These are phyloP conservation scores for Tremella mesenterica DNA, from an alignment of 768 basidiomycete species.

Conservation along the genomic window DNA sequence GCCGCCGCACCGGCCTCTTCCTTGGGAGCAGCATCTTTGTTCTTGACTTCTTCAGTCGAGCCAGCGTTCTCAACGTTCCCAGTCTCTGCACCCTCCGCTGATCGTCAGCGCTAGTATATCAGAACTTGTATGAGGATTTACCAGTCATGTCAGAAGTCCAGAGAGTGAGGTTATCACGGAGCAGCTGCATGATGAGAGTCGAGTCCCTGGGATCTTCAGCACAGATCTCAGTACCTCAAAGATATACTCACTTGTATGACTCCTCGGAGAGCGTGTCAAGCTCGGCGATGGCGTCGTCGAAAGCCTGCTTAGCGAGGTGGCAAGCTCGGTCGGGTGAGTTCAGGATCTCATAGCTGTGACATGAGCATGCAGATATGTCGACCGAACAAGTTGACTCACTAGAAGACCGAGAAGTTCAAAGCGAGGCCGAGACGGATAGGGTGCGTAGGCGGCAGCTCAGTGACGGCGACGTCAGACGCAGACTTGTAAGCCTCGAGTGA, in stretches of 20 bases:
- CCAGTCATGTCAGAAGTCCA: constrained; percentile 99
- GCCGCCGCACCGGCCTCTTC: no score
- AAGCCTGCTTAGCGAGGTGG: constrained; percentile 97
- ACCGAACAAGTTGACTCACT: constrained; percentile 44
- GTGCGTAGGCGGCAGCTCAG: constrained; percentile 80
- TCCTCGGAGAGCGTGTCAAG: constrained; percentile 98
- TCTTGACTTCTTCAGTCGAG: no score
- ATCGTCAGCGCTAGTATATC: neutral
- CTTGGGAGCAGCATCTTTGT: no score
- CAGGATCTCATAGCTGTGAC: constrained; percentile 75
- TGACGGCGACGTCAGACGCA: constrained; percentile 91
- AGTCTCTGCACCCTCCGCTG: no score
- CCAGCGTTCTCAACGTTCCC: no score
- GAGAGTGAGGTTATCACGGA: constrained; percentile 92
- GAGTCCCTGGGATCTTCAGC: constrained; percentile 54
- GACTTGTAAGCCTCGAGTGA: constrained; percentile 87
- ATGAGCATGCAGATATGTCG: neutral
- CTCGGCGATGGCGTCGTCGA: constrained; percentile 97
- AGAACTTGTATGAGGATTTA: neutral
- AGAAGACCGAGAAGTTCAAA: constrained; percentile 98
- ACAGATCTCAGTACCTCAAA: neutral
- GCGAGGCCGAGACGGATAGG: constrained; percentile 97
- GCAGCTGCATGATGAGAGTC: constrained; percentile 82
- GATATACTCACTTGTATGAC: constrained; percentile 66
- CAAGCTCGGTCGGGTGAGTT: constrained; percentile 98